Base-by-base conservation (phyloP, 1,139 yeast genomes). In the Zygosaccharomyces sapae region DNA sequence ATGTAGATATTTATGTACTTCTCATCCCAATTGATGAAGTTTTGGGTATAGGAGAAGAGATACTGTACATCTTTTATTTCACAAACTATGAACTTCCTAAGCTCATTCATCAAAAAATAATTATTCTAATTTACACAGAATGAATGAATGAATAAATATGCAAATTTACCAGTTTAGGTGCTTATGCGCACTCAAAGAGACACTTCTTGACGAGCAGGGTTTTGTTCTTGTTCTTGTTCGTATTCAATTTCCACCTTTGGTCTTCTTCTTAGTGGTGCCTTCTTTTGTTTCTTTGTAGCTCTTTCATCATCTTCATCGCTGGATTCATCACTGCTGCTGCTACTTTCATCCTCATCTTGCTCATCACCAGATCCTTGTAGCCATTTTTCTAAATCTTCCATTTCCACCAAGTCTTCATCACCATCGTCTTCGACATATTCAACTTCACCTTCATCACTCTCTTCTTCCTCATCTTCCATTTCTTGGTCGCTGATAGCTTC, bases 341-440 rank as follows among this genome's bases (percentile, higher is more conserved):
- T 55, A 24, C 52, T 56, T 18, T 67, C 70, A 20, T 69, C 76
- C 19, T 63, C 61, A 33, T 69, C 74, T 41, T 71, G 79, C 48
- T 77, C 74, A 33, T 58, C 68, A 46, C 72, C 73, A 51, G 83
- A 76, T 44, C 78, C 86, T 54, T 82, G 95, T 45, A 90, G 76
- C 96, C 96, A 89, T 67, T 79, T 82, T 68, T 89, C 95, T 54
- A 89, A 72, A 61, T 89, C 97, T 69, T 89, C 96, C 72, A 89
- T 78, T 63, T 90, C 97, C 20, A 86, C 95, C 60, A 87, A 73
- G 51, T 88, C 97, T 51, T 85, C 96, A 35, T 86, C 95, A 16
- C 83, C 94, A 43, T 84, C 83, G 37, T 86, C 96, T 64, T 83
- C 92, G 35, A 86, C 95, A 60, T 81, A 85, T 64, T 88, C 96